Evolutionary conservation across 169 alveolate genomes (phyloP).

Genomic region (Plasmodium cynomolgi): DNA sequence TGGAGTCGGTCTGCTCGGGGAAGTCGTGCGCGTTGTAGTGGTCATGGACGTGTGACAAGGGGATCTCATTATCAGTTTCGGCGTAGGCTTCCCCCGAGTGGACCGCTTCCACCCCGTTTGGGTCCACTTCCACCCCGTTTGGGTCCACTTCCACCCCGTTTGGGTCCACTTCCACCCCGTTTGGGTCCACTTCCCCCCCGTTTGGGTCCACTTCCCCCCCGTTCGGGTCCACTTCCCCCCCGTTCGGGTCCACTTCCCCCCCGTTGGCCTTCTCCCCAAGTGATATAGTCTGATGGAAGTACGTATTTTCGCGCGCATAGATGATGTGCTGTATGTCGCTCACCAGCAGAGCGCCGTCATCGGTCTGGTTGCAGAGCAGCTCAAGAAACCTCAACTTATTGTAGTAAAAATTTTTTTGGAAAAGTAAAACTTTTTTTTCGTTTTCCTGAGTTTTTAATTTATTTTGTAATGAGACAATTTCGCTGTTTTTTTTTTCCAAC

Average conservation of each 20-base stretch:
- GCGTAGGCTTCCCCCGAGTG: not conserved
- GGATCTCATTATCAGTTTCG: not conserved
- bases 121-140: not conserved
- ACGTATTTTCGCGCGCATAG: constrained; percentile 71
- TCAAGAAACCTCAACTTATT: constrained; percentile 93
- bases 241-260: not conserved
- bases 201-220: not conserved
- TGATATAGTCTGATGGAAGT: constrained; percentile 56
- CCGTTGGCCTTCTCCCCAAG: not conserved
- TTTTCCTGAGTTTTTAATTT: constrained; percentile 82
- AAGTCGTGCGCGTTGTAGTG: not conserved
- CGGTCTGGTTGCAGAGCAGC: constrained; percentile 88
- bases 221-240: not conserved
- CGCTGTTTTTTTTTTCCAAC: constrained; percentile 76
- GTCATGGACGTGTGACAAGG: not conserved
- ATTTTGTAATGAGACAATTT: constrained; percentile 78
- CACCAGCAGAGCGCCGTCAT: constrained; percentile 39
- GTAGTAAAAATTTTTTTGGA: constrained; percentile 93
- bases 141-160: not conserved
- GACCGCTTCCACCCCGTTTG: not conserved
- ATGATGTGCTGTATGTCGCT: constrained; percentile 62
- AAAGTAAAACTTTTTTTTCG: constrained; percentile 89
- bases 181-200: not conserved
- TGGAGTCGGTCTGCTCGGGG: not conserved
- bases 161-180: not conserved